phyloP scores from a whole-genome alignment of 2,329 filamentous ascomycete genomes.

The Colletotrichum sp. region DNA sequence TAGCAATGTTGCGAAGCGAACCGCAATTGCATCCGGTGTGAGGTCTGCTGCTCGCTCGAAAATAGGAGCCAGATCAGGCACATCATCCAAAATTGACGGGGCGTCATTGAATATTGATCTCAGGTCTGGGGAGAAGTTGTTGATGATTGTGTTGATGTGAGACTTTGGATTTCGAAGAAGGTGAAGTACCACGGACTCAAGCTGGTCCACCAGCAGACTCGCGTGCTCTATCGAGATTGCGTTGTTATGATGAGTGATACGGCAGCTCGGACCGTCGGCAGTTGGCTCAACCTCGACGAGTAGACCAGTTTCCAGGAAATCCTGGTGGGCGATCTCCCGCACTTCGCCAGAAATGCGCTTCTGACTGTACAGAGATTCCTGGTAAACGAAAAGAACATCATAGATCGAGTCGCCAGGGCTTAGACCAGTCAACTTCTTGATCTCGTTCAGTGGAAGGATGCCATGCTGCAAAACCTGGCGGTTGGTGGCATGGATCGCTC shows the following conservation, averaged over 20 bases:
- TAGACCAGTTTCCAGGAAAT: constrained; percentile 78
- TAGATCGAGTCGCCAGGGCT: constrained; percentile 67
- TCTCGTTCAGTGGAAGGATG: constrained; percentile 69
- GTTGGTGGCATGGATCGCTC: constrained; percentile 68
- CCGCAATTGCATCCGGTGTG: constrained; percentile 61
- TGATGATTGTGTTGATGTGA: constrained; percentile 20
- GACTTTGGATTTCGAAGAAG: constrained; percentile 25
- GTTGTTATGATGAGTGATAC: constrained; percentile 53
- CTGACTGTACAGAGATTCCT: constrained; percentile 67
- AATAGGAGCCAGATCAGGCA: constrained; percentile 51
- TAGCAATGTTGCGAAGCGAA: constrained; percentile 66
- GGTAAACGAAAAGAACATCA: constrained; percentile 83
- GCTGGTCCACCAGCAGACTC: constrained; percentile 62
- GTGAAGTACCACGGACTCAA: constrained; percentile 54
- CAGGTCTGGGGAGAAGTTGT: constrained; percentile 32
- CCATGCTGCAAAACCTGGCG: constrained; percentile 69
- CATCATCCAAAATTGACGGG: constrained; percentile 35
- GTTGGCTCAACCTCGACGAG: constrained; percentile 78
- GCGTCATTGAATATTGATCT: constrained; percentile 56
- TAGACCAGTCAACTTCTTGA: constrained; percentile 66
- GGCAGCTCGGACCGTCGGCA: constrained; percentile 43
- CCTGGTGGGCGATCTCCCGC: constrained; percentile 63
- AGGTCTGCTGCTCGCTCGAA: constrained; percentile 59
- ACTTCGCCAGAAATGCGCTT: constrained; percentile 40
- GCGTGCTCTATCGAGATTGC: constrained; percentile 61